Conservation (phyloP, 148 eudicot genomes). For the Linanthus parryae region DNA sequence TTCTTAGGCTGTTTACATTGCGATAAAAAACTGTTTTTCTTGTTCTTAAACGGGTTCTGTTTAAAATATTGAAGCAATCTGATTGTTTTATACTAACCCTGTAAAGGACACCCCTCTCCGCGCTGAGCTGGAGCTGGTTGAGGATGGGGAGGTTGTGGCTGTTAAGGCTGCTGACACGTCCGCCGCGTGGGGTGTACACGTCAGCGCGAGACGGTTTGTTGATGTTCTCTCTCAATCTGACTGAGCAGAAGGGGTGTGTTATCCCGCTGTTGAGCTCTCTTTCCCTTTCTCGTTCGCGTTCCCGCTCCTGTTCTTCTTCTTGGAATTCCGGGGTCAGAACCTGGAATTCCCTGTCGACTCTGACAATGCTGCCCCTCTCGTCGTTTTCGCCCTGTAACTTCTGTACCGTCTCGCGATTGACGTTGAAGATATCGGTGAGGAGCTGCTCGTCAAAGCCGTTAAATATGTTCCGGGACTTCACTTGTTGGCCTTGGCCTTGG, state of each 20-base stretch:
- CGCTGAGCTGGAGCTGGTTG: constrained; percentile 40
- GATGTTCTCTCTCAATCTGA: constrained; percentile 24
- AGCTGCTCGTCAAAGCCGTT: constrained; percentile 34
- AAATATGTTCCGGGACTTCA: constrained; percentile 27
- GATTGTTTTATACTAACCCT: constrained; percentile 21
- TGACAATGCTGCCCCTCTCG: constrained; percentile 40
- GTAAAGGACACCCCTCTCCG: constrained; percentile 44
- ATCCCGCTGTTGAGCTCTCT: constrained; percentile 31
- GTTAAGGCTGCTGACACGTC: constrained; percentile 38
- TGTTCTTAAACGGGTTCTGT: too few species aligned
- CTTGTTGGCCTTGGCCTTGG: background rate
- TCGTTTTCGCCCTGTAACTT: constrained; percentile 32
- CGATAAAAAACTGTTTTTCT: too few species aligned
- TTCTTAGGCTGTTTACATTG: too few species aligned
- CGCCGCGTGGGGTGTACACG: constrained; percentile 56
- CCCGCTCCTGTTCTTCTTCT: constrained; percentile 18
- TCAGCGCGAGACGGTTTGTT: constrained; percentile 33
- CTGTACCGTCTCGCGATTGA: constrained; percentile 22
- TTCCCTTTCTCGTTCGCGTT: background rate
- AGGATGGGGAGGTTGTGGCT: constrained; percentile 51
- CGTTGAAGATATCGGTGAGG: constrained; percentile 21
- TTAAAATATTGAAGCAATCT: background rate
- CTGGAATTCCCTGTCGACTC: constrained; percentile 24
- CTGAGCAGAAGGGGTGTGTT: constrained; percentile 37
- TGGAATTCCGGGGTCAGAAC: constrained; percentile 24